Conservation (phyloP, 441 rosid species). For the Erodium moschatum region DNA sequence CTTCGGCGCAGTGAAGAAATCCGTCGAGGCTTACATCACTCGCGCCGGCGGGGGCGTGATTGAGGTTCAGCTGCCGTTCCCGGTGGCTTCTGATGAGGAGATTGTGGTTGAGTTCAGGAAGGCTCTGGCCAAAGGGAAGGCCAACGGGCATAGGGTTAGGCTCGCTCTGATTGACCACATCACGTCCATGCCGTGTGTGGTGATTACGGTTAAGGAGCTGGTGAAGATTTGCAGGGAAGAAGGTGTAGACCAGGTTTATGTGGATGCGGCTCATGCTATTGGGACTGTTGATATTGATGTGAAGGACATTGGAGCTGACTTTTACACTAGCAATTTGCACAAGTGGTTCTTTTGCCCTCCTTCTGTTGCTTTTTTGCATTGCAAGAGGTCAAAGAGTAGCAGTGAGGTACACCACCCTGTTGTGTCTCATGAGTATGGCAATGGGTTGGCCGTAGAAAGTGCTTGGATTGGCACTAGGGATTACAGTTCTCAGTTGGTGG, state of each 20-base stretch:
- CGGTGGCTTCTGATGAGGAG: constrained; percentile 50
- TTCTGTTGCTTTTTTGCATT: constrained; percentile 66
- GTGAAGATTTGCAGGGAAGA: constrained; percentile 67
- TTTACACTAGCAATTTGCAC: constrained; percentile 72
- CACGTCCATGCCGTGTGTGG: constrained; percentile 84
- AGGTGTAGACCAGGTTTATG: constrained; percentile 72
- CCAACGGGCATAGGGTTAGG: constrained; percentile 53
- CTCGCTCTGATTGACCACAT: constrained; percentile 87
- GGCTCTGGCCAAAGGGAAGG: constrained; percentile 54
- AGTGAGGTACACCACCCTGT: constrained; percentile 80
- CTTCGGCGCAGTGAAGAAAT: constrained; percentile 74
- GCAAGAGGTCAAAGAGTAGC: constrained; percentile 29
- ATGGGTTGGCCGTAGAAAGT: constrained; percentile 76
- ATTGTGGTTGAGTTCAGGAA: constrained; percentile 47
- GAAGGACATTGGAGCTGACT: constrained; percentile 83
- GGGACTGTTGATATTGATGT: constrained; percentile 81
- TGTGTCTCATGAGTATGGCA: constrained; percentile 81
- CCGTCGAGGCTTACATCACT: constrained; percentile 66
- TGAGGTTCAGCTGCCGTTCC: constrained; percentile 29
- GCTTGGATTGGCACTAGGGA: constrained; percentile 93
- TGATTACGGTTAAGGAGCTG: constrained; percentile 63
- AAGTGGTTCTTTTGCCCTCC: constrained; percentile 95
- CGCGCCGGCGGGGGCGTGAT: constrained; percentile 78
- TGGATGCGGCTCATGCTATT: constrained; percentile 85
- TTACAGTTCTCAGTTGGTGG: constrained; percentile 82